Evolutionary conservation across 768 basidiomycete species (phyloP).

Genomic region (Russula dissimulans): DNA sequence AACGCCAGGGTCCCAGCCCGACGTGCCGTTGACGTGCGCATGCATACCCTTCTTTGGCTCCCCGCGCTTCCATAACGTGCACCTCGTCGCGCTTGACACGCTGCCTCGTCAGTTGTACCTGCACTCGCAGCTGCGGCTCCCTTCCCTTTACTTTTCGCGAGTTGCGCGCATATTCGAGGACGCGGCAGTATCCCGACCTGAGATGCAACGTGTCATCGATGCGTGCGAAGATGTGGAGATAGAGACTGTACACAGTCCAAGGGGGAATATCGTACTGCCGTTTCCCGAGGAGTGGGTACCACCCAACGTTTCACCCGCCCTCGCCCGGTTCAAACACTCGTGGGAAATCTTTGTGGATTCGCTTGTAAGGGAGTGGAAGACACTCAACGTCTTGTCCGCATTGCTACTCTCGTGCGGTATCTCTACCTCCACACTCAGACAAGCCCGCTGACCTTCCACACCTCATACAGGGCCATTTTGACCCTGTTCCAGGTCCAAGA

Average conservation of each 20-base stretch:
- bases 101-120: constrained; percentile 38
- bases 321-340: constrained; percentile 51
- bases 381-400: constrained; percentile 63
- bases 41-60: constrained; percentile 17
- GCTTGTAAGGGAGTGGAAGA: constrained; percentile 68
- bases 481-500: constrained; percentile 51
- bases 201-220: constrained; percentile 41
- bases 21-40: constrained; percentile 5
- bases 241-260: not conserved
- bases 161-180: constrained; percentile 71
- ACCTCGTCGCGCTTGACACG: constrained; percentile 28
- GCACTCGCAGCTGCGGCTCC: constrained; percentile 52
- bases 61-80: constrained; percentile 15
- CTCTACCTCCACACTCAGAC: not conserved
- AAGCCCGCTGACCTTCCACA: not conserved
- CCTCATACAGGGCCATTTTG: constrained; percentile 46
- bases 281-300: constrained; percentile 33
- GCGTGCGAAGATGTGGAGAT: constrained; percentile 18
- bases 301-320: constrained; percentile 48
- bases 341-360: constrained; percentile 71
- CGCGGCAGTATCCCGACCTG: constrained; percentile 67
- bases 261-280: constrained; percentile 16
- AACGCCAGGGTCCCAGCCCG: not conserved
- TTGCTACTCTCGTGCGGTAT: constrained; percentile 28
- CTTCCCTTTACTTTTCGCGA: constrained; percentile 69